A percentile compares a stretch with the other conserved stretches of the same genome.
Conservation (phyloP, 257 asterid genomes). For the Solanum arcanum region DNA sequence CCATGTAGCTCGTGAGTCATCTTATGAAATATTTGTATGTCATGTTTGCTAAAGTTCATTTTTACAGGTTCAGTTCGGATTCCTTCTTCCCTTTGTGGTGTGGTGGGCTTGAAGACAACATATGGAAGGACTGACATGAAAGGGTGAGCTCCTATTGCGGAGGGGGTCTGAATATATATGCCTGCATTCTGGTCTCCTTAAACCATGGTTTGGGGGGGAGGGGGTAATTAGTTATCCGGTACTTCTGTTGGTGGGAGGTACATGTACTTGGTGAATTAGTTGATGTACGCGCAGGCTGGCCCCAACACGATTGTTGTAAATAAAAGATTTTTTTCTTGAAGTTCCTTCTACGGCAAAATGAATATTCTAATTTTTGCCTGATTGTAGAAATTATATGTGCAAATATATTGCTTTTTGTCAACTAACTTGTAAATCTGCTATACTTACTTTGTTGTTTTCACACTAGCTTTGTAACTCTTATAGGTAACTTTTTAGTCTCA, state of each 20-base stretch:
- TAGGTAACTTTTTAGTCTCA: background rate
- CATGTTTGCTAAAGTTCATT: constrained; percentile 4
- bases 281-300: background rate
- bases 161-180: background rate
- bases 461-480: background rate
- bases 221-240: background rate
- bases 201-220: background rate
- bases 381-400: background rate
- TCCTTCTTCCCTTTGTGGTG: constrained; percentile 94
- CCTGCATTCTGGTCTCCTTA: background rate
- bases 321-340: background rate
- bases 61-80: constrained; percentile 85
- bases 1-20: constrained; percentile 8
- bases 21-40: background rate
- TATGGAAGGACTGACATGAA: constrained; percentile 73
- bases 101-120: constrained; percentile 89
- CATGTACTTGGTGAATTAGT: background rate
- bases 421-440: background rate
- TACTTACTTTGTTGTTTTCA: background rate
- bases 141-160: constrained; percentile 41
- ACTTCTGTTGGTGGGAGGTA: background rate
- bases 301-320: background rate
- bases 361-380: too few relatives aligned
- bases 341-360: background rate
- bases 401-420: background rate